phyloP scores from a whole-genome alignment of 169 alveolate genomes.

The Plasmodium billcollinsi region DNA sequence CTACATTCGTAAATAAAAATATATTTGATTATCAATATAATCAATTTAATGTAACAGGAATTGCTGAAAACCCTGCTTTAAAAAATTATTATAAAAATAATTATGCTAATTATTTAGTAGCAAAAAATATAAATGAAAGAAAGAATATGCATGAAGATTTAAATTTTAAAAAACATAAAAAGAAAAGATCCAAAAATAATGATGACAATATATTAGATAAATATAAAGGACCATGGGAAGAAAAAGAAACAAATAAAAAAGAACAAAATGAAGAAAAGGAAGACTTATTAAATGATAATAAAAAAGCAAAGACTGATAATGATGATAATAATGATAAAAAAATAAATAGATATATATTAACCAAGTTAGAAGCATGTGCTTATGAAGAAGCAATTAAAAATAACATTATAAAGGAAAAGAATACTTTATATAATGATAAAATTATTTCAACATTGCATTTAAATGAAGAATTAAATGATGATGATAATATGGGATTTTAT shows the following conservation, averaged over 20 bases:
- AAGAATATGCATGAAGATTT: constrained; percentile 25
- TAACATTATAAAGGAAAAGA: constrained; percentile 42
- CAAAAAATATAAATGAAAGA: constrained; percentile 16
- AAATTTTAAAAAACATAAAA: constrained; percentile 13
- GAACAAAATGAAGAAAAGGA: constrained; percentile 13
- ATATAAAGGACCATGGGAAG: constrained; percentile 73
- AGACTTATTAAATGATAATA: constrained; percentile 11
- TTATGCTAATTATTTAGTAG: constrained; percentile 44
- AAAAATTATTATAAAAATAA: constrained; percentile 47
- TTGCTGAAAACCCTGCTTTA: constrained; percentile 72
- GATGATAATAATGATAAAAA: constrained; percentile 8
- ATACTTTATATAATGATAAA: constrained; percentile 66
- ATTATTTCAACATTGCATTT: constrained; percentile 73
- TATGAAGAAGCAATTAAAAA: constrained; percentile 73
- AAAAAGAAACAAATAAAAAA: constrained; percentile 1
- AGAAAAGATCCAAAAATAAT: constrained; percentile 32
- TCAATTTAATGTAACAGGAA: constrained; percentile 64
- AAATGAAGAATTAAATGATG: constrained; percentile 41
- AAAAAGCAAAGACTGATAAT: constrained; percentile 16
- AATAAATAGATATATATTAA: constrained; percentile 5
- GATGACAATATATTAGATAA: constrained; percentile 22
- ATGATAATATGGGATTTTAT: not conserved
- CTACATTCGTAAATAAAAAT: constrained; percentile 66
- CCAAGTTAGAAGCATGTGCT: constrained; percentile 46
- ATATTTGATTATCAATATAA: constrained; percentile 76